phyloP scores from a whole-genome alignment of 345 rosid species.

The Hibiscus syriacus region DNA sequence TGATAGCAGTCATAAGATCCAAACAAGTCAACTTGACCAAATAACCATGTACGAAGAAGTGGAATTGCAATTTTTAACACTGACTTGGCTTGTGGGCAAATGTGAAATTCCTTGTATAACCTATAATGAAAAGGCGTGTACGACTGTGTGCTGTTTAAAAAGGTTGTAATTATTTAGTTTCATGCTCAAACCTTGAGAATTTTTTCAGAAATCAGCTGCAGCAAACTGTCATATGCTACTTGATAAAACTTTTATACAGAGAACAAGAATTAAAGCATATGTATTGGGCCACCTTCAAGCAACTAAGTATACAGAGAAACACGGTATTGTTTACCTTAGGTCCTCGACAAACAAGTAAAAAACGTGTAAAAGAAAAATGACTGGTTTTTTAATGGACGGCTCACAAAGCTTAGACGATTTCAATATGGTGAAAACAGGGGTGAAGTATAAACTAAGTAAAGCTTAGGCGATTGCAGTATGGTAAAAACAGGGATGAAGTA shows the following conservation, averaged over 20 bases:
- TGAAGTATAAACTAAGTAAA: neutral
- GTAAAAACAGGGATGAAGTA: neutral
- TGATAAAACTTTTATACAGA: neutral
- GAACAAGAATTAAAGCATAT: neutral
- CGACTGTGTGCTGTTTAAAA: neutral
- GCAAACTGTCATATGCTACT: neutral
- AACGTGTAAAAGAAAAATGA: neutral
- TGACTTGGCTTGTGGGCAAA: slow-evolving; percentile 8
- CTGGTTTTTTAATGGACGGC: too few relatives aligned
- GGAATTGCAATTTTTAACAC: neutral
- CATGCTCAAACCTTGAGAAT: slow-evolving; percentile 14
- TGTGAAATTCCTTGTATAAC: neutral
- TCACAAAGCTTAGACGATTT: neutral
- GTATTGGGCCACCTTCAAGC: neutral
- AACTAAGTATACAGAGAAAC: neutral
- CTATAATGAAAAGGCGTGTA: slow-evolving; percentile 3
- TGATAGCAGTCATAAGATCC: neutral
- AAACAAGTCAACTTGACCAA: slow-evolving; percentile 7
- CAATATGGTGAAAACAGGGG: neutral
- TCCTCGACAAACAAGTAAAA: neutral
- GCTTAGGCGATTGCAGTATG: too few relatives aligned
- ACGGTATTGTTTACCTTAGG: too few relatives aligned
- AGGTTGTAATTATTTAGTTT: slow-evolving; percentile 1
- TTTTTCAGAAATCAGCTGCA: neutral
- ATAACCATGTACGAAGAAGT: slow-evolving; percentile 8